Conservation (phyloP, 2,329 filamentous ascomycete species). For the Monosporascus cannonballus region DNA sequence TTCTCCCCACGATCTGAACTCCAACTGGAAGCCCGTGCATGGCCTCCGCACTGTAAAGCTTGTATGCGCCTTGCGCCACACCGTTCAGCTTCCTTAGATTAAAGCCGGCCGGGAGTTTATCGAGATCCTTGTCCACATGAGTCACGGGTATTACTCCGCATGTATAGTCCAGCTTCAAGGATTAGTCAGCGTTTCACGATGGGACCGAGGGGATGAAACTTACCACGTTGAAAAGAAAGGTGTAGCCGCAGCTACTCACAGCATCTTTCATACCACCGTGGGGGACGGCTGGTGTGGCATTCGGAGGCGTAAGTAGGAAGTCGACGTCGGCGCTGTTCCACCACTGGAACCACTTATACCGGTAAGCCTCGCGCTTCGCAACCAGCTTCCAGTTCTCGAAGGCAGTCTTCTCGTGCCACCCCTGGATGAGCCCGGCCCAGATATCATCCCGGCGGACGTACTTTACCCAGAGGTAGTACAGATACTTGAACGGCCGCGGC, state of each 20-base stretch:
- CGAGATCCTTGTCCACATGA: slow-evolving; percentile 66
- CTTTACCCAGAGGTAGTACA: slow-evolving; percentile 88
- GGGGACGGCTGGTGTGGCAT: slow-evolving; percentile 83
- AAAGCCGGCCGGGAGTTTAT: slow-evolving; percentile 58
- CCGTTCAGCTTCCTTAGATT: slow-evolving; percentile 64
- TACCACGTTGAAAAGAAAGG: slow-evolving; percentile 85
- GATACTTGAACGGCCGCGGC: slow-evolving; percentile 67
- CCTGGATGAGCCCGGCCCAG: slow-evolving; percentile 71
- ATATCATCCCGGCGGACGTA: slow-evolving; percentile 70
- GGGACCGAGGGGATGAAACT: slow-evolving; percentile 22
- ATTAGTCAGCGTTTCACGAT: slow-evolving; percentile 4
- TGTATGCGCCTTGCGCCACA: slow-evolving; percentile 77
- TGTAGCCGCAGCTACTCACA: slow-evolving; percentile 84
- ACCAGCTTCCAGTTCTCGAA: slow-evolving; percentile 81
- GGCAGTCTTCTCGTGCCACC: slow-evolving; percentile 69
- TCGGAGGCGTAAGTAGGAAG: slow-evolving; percentile 76
- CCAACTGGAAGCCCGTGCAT: slow-evolving; percentile 88
- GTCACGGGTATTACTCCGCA: slow-evolving; percentile 79
- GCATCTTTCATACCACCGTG: slow-evolving; percentile 83
- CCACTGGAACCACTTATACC: slow-evolving; percentile 75
- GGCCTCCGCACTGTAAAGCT: slow-evolving; percentile 70
- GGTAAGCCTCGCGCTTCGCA: slow-evolving; percentile 69
- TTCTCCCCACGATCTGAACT: slow-evolving; percentile 74
- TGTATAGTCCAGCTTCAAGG: slow-evolving; percentile 69
- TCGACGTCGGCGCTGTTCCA: slow-evolving; percentile 71